Evolutionary conservation across 2,329 filamentous ascomycete species (phyloP), one percentile per base, ranked within the genome.

Genomic region (Huntiella savannae): DNA sequence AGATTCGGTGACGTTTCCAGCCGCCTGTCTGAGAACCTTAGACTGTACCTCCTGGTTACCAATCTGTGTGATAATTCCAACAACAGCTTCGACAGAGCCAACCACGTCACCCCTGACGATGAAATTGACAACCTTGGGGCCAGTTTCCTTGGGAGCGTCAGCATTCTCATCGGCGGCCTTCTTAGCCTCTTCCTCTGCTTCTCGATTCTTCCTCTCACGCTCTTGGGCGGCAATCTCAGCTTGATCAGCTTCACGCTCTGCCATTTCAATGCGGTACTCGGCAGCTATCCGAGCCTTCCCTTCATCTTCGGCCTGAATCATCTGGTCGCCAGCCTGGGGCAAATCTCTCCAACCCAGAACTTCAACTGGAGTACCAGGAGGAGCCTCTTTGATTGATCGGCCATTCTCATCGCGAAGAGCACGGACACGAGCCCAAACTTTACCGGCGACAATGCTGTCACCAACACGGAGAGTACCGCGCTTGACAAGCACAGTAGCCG

Each of bases 41-140:
- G 87, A 73, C 32, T 69, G 73, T 35, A 95, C 79, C 58, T 96
- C 85, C 54, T 85, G 77, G 63, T 81, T 94, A 52, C 87, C 86
- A 52, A 95, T 69, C 49, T 79, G 75, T 50, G 77, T 66, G 49
- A 98, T 70, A 6, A 80, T 79, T 42, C 83, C 79, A 50, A 78
- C 69, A 2, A 96, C 81, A 2, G 91, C 91, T 64, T 98, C 91
- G 0, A 87, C 86, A 0, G 88, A 96, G 34, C 91, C 91, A 51
- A 81, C 82, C 13, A 96, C 91, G 55, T 98, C 91, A 46, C 79
- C 87, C 62, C 92, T 94, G 63, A 98, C 69, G 49, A 91, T 75
- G 61, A 96, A 91, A 55, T 81, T 81, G 41, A 94, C 70, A 12
- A 71, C 63, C 43, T 67, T 66, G 33, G 60, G 54, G 19, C 63